Conservation (phyloP, 106 monocot species). For the Iris macrosiphon region DNA sequence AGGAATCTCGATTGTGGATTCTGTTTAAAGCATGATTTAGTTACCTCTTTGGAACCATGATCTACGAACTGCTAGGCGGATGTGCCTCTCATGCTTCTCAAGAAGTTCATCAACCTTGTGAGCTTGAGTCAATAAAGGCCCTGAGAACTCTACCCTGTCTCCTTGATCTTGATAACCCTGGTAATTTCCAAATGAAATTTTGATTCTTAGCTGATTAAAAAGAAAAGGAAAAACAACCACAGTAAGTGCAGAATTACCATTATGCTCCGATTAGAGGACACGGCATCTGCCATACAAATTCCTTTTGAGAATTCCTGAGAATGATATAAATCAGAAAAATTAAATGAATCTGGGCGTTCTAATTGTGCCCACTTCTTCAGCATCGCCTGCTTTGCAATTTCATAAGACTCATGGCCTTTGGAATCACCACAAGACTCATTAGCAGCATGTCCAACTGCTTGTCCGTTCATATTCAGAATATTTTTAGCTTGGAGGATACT, state of each 20-base stretch:
- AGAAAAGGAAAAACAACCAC: slow-evolving; percentile 5
- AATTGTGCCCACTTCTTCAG: slow-evolving; percentile 57
- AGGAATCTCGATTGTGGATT: not conserved
- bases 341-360: slow-evolving; percentile 64
- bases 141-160: slow-evolving; percentile 67
- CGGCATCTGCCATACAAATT: slow-evolving; percentile 17
- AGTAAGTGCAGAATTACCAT: slow-evolving; percentile 24
- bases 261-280: slow-evolving; percentile 21
- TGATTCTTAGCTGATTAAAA: not conserved
- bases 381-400: slow-evolving; percentile 35
- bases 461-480: slow-evolving; percentile 16
- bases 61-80: slow-evolving; percentile 52
- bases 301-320: slow-evolving; percentile 39
- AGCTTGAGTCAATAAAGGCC: slow-evolving; percentile 50
- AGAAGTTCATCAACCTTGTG: slow-evolving; percentile 58
- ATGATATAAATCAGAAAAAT: slow-evolving; percentile 36
- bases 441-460: slow-evolving; percentile 13
- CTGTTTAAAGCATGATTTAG: not conserved
- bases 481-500: slow-evolving; percentile 12
- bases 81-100: slow-evolving; percentile 46
- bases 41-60: slow-evolving; percentile 76
- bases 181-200: slow-evolving; percentile 5
- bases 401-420: slow-evolving; percentile 20
- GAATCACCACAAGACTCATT: slow-evolving; percentile 13
- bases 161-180: slow-evolving; percentile 36